A percentile compares a stretch with the other conserved stretches of the same genome.
phyloP scores from a whole-genome alignment of 768 basidiomycete species.

The Psilocybe azurescens region DNA sequence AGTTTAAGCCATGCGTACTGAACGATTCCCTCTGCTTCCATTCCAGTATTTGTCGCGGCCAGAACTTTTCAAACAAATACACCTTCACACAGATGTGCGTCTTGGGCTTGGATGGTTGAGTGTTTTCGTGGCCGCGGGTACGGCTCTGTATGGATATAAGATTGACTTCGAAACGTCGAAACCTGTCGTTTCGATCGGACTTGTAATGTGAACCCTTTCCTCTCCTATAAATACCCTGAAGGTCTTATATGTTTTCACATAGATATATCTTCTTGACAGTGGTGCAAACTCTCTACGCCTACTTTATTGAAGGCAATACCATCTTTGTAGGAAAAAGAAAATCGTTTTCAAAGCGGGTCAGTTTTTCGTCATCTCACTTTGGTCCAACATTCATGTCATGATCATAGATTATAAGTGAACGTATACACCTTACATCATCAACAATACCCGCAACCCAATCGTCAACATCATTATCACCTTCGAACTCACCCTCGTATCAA shows the following conservation, averaged over 20 bases:
- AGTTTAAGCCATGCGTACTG: not conserved
- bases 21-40: not conserved
- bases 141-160: constrained; percentile 86
- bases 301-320: constrained; percentile 82
- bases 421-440: constrained; percentile 77
- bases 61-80: constrained; percentile 83
- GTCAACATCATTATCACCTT: constrained; percentile 25
- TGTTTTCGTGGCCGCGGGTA: constrained; percentile 80
- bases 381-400: not conserved
- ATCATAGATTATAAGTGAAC: constrained; percentile 86
- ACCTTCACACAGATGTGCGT: constrained; percentile 88
- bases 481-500: constrained; percentile 67
- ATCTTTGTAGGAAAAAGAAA: constrained; percentile 92
- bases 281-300: constrained; percentile 81
- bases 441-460: constrained; percentile 57
- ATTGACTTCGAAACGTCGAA: constrained; percentile 91
- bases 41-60: constrained; percentile 83
- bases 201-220: constrained; percentile 65
- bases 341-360: constrained; percentile 84
- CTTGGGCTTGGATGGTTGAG: constrained; percentile 87
- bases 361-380: constrained; percentile 35
- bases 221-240: constrained; percentile 11
- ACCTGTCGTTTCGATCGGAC: constrained; percentile 76
- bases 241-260: constrained; percentile 7
- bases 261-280: constrained; percentile 81